Conservation (phyloP, 1,284 basidiomycete genomes). For the Moesziomyces parantarcticus region DNA sequence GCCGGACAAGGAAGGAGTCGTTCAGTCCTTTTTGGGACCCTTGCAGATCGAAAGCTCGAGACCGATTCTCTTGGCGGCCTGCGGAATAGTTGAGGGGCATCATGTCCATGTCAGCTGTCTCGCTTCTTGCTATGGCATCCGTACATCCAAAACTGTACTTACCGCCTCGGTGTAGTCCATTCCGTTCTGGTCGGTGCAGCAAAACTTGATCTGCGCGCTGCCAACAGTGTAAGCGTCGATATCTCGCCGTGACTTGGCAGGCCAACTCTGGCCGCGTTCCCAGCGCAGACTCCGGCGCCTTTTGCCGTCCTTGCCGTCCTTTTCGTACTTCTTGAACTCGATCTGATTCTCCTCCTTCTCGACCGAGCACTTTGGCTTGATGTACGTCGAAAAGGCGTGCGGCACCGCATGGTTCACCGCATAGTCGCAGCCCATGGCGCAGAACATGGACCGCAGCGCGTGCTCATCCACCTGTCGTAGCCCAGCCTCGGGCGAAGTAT, state of each 20-base stretch:
- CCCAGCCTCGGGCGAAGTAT: conserved; percentile 29
- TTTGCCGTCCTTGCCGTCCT: conserved; percentile 18
- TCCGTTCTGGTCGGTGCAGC: conserved; percentile 16
- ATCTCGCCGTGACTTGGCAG: conserved; percentile 4
- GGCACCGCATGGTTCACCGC: conserved; percentile 17
- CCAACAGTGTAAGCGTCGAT: conserved; percentile 33
- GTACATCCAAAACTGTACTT: neutral
- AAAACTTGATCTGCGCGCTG: conserved; percentile 23
- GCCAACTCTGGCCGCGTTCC: neutral
- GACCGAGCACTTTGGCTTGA: conserved; percentile 21
- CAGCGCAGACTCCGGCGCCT: neutral
- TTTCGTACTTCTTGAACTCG: conserved; percentile 17
- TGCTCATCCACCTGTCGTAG: conserved; percentile 31
- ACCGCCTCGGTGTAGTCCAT: conserved; percentile 13
- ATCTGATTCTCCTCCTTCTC: conserved; percentile 27
- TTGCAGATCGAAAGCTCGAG: conserved; percentile 41
- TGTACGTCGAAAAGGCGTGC: conserved; percentile 9
- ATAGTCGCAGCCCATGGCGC: conserved; percentile 28
- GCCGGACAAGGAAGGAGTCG: too few relatives aligned
- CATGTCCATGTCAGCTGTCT: neutral
- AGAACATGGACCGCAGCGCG: conserved; percentile 25
- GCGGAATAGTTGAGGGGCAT: too few relatives aligned
- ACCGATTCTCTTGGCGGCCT: conserved; percentile 24
- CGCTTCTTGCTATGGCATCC: neutral
- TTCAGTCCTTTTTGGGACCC: neutral